A percentile compares a stretch with the other conserved stretches of the same genome.
Evolutionary conservation across 306 rosid species (phyloP).

Genomic region (Cicer arietinum): DNA sequence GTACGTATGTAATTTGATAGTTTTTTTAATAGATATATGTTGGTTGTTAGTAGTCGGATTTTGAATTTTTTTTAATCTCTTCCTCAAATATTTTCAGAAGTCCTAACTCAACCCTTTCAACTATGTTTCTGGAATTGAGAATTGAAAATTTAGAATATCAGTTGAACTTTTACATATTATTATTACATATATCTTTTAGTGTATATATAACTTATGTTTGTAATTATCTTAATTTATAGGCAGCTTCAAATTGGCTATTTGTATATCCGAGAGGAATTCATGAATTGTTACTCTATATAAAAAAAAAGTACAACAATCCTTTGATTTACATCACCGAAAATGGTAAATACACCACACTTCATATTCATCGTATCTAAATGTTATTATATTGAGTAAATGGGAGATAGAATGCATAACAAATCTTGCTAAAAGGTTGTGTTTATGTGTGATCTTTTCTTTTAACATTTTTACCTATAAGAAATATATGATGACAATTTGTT

Average conservation of each 20-base stretch:
- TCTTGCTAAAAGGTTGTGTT: neutral
- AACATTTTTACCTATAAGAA: neutral
- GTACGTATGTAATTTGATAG: slow-evolving; percentile 23
- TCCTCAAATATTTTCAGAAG: no score
- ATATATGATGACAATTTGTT: neutral
- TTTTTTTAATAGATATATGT: neutral
- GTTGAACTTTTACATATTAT: no score
- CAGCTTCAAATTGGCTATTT: slow-evolving; percentile 57
- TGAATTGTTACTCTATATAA: slow-evolving; percentile 48
- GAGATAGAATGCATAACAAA: neutral
- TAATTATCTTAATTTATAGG: slow-evolving; percentile 40
- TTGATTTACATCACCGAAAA: slow-evolving; percentile 68
- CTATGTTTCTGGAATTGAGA: no score
- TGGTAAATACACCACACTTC: slow-evolving; percentile 44
- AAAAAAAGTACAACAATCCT: slow-evolving; percentile 52
- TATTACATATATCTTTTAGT: neutral
- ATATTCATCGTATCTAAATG: neutral
- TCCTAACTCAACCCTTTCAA: no score
- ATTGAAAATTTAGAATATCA: neutral
- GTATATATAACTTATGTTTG: neutral
- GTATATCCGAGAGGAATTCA: slow-evolving; percentile 60
- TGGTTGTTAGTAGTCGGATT: neutral
- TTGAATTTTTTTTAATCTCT: no score
- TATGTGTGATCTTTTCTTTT: neutral
- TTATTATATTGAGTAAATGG: neutral